phyloP scores from a whole-genome alignment of 441 rosid species.

The Erysimum cheiri region DNA sequence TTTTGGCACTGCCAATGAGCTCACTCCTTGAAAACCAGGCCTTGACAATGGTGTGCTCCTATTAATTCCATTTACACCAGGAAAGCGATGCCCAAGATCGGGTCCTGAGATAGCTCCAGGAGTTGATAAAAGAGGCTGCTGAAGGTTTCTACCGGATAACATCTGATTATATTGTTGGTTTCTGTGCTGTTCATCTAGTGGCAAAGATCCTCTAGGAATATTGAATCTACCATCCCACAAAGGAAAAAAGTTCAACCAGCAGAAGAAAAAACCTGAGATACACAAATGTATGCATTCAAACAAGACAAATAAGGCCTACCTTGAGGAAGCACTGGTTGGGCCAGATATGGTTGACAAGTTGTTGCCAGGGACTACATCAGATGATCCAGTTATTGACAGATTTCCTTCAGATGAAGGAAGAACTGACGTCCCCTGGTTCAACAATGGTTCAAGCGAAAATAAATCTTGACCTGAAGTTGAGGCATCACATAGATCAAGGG shows the following conservation, averaged over 20 bases:
- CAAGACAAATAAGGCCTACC: conserved; percentile 57
- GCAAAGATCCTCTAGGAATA: conserved; percentile 74
- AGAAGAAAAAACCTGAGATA: conserved; percentile 17
- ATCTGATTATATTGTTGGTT: conserved; percentile 73
- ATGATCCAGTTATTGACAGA: conserved; percentile 64
- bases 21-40: conserved; percentile 79
- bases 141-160: conserved; percentile 69
- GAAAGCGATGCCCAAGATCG: conserved; percentile 67
- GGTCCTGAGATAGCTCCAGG: conserved; percentile 71
- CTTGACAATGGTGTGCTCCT: conserved; percentile 77
- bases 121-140: conserved; percentile 71
- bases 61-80: conserved; percentile 64
- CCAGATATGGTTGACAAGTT: conserved; percentile 65
- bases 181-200: conserved; percentile 82
- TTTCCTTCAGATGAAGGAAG: conserved; percentile 68
- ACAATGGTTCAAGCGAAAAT: conserved; percentile 58
- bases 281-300: conserved; percentile 15
- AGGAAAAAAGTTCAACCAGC: conserved; percentile 24
- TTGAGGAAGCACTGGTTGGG: conserved; percentile 60
- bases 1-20: conserved; percentile 70
- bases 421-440: conserved; percentile 72
- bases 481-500: conserved; percentile 89
- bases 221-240: conserved; percentile 73
- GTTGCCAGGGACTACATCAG: conserved; percentile 65
- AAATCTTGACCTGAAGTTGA: conserved; percentile 69